A percentile compares a stretch with the other conserved stretches of the same genome.
phyloP scores from a whole-genome alignment of 2,329 filamentous ascomycete species.

The Fusarium sp. region DNA sequence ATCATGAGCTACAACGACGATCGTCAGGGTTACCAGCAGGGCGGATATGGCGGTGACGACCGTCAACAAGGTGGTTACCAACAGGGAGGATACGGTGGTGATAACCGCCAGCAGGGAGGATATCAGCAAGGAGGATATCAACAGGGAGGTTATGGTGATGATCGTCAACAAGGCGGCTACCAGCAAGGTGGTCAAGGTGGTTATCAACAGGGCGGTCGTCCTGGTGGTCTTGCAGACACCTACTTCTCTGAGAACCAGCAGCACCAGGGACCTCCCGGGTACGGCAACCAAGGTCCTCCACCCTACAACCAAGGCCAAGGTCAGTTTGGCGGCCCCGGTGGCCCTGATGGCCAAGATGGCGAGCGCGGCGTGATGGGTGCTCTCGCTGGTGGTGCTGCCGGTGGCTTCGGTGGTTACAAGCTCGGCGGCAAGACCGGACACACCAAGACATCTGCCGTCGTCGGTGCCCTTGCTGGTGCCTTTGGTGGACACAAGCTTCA shows the following conservation, averaged over 20 bases:
- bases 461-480: conserved; percentile 56
- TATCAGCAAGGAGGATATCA: not conserved
- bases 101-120: not conserved
- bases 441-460: conserved; percentile 49
- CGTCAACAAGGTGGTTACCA: not conserved
- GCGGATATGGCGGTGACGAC: not conserved
- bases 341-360: conserved; percentile 46
- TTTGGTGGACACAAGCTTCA: conserved; percentile 56
- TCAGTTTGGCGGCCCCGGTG: conserved; percentile 1
- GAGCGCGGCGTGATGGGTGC: conserved; percentile 57
- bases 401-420: conserved; percentile 55
- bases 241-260: not conserved
- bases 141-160: not conserved
- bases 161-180: not conserved
- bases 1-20: conserved; percentile 1
- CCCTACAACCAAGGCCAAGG: not conserved
- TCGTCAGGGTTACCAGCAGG: not conserved
- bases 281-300: not conserved
- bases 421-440: conserved; percentile 48
- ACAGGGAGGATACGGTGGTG: not conserved
- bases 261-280: not conserved
- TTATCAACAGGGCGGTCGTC: not conserved
- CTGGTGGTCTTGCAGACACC: not conserved
- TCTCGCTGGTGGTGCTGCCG: conserved; percentile 54
- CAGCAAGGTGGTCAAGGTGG: not conserved